Evolutionary conservation across 202 grass and related monocot species (phyloP), one percentile per base, ranked within the genome.

Genomic region (Elaeis oleifera): DNA sequence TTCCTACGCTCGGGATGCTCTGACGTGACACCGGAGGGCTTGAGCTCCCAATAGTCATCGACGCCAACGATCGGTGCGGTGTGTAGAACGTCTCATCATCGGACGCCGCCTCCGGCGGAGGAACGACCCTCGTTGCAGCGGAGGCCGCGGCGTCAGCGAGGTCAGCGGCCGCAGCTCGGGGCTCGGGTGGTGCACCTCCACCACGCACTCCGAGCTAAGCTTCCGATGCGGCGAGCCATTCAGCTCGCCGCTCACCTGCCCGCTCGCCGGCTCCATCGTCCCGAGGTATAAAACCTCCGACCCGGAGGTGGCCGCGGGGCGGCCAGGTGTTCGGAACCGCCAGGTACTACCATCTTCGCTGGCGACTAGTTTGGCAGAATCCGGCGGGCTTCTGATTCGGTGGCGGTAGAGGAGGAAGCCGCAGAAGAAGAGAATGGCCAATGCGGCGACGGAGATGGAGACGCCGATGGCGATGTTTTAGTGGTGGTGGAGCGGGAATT

Each of bases 31-130:
- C 71, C 4, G 88, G 88, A 65, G 88, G 91, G 58, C 73, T 85
- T 54, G 82, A 76, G 54, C 88, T 92, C 39, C 80, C 88, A 32
- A 82, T 92, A 76, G 79, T 89, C 60, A 75, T 66, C 56, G 71
- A 89, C 59, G 76, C 83, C 20, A 77, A 74, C 7, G 90, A 92
- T 3, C 57, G 81, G 66, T 89, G 84, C 49, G 92, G 81, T 21
- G 88, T 97, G 65, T 92, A 97, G 60, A 90, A 97, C 9, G 84
- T 90, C 13, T 92, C 92, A 49, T 97, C 92, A 58, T 97, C 92
- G 3, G 84, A 88, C 15, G 82, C 92, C 20, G 79, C 87, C 28
- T 75, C 54, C 22, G 62, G 48, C 21, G 69, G 63, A 17, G 56
- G 36, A 44, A 44, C 36, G 36, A 44, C 9, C 11, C n/a, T 53